phyloP scores from a whole-genome alignment of 2,329 filamentous ascomycete species.

The Microsporum ferrugineum region DNA sequence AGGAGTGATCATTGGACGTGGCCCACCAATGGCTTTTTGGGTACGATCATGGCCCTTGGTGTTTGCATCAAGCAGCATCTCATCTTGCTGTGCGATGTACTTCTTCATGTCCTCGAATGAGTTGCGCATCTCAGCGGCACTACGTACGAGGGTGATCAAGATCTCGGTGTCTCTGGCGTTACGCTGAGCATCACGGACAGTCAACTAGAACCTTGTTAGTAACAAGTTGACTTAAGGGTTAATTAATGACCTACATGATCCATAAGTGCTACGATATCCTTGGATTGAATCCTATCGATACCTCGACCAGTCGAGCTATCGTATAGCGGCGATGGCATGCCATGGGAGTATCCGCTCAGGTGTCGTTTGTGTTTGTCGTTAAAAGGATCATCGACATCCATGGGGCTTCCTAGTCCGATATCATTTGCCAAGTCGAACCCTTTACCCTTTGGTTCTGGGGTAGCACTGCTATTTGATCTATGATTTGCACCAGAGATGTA shows the following conservation, averaged over 20 bases:
- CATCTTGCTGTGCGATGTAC: constrained; percentile 80
- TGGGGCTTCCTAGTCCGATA: constrained; percentile 27
- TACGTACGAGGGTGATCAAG: constrained; percentile 81
- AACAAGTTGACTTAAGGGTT: constrained; percentile 15
- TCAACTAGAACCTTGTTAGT: constrained; percentile 48
- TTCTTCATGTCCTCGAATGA: constrained; percentile 93
- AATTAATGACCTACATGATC: constrained; percentile 57
- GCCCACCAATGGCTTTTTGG: constrained; percentile 71
- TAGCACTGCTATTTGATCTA: constrained; percentile 39
- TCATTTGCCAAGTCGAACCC: constrained; percentile 45
- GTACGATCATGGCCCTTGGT: constrained; percentile 80
- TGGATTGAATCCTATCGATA: constrained; percentile 84
- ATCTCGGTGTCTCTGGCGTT: constrained; percentile 96
- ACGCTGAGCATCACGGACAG: constrained; percentile 89
- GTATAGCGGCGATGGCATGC: constrained; percentile 79
- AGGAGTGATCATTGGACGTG: constrained; percentile 64
- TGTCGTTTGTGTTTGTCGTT: constrained; percentile 50
- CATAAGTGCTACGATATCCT: constrained; percentile 95
- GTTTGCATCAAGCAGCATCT: constrained; percentile 75
- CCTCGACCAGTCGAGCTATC: constrained; percentile 79
- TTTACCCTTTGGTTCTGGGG: constrained; percentile 36
- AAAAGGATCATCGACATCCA: constrained; percentile 53
- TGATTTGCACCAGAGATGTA: constrained; percentile 70
- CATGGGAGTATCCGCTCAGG: constrained; percentile 81
- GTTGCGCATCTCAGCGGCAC: constrained; percentile 91